phyloP scores from a whole-genome alignment of 1,284 basidiomycete genomes.

The Sporisorium exsertum region DNA sequence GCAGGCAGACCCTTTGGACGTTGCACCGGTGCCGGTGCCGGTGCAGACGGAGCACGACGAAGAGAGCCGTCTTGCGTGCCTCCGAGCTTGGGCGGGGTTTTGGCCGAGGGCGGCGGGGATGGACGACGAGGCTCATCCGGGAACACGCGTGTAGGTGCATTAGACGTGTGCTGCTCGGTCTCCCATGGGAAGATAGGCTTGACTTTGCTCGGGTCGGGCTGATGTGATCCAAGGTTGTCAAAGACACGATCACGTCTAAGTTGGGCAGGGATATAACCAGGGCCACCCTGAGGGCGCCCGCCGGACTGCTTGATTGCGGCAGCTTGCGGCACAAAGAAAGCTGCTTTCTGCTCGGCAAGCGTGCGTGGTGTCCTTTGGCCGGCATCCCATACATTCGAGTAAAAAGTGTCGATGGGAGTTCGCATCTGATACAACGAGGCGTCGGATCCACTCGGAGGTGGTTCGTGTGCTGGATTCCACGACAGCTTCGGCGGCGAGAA shows the following conservation, averaged over 20 bases:
- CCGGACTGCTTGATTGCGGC: conserved; percentile 9
- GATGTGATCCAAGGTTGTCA: conserved; percentile 70
- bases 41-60: neutral
- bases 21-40: conserved; percentile 9
- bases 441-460: conserved; percentile 70
- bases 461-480: conserved; percentile 72
- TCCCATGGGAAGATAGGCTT: conserved; percentile 95
- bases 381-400: conserved; percentile 73
- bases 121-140: conserved; percentile 53
- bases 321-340: conserved; percentile 74
- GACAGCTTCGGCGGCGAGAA: conserved; percentile 64
- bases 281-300: conserved; percentile 30
- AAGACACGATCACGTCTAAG: conserved; percentile 74
- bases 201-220: conserved; percentile 80
- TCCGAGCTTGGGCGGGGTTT: conserved; percentile 15
- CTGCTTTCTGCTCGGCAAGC: conserved; percentile 46
- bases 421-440: conserved; percentile 71
- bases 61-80: conserved; percentile 10
- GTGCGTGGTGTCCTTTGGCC: conserved; percentile 37
- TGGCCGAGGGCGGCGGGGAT: conserved; percentile 16
- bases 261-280: conserved; percentile 73
- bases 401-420: conserved; percentile 70
- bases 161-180: conserved; percentile 70
- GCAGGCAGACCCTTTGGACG: conserved; percentile 39
- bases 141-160: conserved; percentile 47